Base-by-base conservation (phyloP, 129 eudicot species). In the Heracleum sosnowskyi region DNA sequence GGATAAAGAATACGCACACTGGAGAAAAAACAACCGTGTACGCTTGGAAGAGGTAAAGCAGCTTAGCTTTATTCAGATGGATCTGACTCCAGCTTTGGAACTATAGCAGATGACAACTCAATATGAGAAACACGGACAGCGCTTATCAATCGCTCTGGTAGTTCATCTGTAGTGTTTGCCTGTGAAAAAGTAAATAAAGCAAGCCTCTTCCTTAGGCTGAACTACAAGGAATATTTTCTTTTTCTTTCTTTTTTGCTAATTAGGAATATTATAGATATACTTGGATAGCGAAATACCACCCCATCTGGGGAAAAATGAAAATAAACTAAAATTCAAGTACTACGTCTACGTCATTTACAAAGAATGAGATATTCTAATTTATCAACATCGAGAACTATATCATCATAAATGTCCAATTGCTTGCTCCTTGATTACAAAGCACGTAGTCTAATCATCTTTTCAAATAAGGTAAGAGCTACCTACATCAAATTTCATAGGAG, bases 71-170 rank as follows among this genome's bases (percentile, higher is more conserved):
- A 45, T 16, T 79, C 82, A 64, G 83, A 60, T 70, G 88, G 74
- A 79, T 91, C 96, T 1, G 91, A 78, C 45, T 91, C 96, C 85
- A 95, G 84, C 75, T 85, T 79, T 15, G 98, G 96, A 45, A 90
- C 96, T 77, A 90, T 81, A 22, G 98, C 98, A 28, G 98, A 88
- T 31, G 91, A 87, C 73, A 95, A 81, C 81, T 90, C 98, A 60
- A 95, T 79, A 81, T 95, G 98, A 69, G 97, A 95, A 83, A 88
- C 90, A 81, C 98, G 89, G 46, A 95, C 96, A 31, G 97, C 98
- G 60, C 98, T 92, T 35, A 95, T 79, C 55, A 95, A 85, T 69
- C 91, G 90, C 90, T 95, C 98, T 47, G 97, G 98, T 86, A 95
- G 86, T 83, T 95, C 98, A 68, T 90, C 97, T 0, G 88, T 72